These are phyloP conservation scores for Mixia osmundae DNA, from an alignment of 1,284 basidiomycete species.

Conservation along the genomic window DNA sequence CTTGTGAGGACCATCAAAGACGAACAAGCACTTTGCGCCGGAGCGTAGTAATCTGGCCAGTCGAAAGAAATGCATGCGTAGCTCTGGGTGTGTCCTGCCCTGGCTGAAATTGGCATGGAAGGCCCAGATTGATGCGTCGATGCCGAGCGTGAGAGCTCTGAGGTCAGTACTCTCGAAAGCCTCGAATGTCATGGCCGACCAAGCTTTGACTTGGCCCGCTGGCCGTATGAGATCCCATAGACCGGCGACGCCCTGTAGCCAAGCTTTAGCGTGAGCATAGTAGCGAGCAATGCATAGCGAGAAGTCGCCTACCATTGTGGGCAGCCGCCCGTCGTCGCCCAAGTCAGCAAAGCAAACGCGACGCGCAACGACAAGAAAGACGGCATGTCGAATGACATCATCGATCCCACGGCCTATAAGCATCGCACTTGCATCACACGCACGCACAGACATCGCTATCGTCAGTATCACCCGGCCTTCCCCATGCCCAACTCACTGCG, in stretches of 20 bases:
- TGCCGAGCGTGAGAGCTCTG: slow-evolving; percentile 1
- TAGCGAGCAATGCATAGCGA: too few relatives aligned
- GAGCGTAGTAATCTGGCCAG: slow-evolving; percentile 42
- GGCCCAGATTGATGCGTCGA: slow-evolving; percentile 7
- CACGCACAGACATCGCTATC: too few relatives aligned
- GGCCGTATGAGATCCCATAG: neutral
- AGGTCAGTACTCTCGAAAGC: slow-evolving; percentile 1
- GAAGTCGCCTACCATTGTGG: too few relatives aligned
- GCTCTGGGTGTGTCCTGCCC: slow-evolving; percentile 23
- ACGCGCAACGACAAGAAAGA: too few relatives aligned
- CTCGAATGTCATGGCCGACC: neutral
- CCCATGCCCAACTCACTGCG: too few relatives aligned
- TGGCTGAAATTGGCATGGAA: slow-evolving; percentile 1
- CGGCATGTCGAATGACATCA: too few relatives aligned
- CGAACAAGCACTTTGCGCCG: slow-evolving; percentile 68
- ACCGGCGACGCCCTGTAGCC: slow-evolving; percentile 1
- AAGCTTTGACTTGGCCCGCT: neutral
- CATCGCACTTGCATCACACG: too few relatives aligned
- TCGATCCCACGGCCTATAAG: too few relatives aligned
- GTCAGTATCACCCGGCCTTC: too few relatives aligned
- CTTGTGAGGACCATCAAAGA: slow-evolving; percentile 74
- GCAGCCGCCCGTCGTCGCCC: too few relatives aligned
- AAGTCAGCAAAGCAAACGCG: too few relatives aligned
- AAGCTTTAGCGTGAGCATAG: too few relatives aligned
- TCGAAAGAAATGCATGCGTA: slow-evolving; percentile 30